Percentiles rank a stretch among this genome's conserved stretches.
These are phyloP conservation scores for Acidomyces sp. DNA, from an alignment of 495 filamentous ascomycete species.

Conservation along the genomic window DNA sequence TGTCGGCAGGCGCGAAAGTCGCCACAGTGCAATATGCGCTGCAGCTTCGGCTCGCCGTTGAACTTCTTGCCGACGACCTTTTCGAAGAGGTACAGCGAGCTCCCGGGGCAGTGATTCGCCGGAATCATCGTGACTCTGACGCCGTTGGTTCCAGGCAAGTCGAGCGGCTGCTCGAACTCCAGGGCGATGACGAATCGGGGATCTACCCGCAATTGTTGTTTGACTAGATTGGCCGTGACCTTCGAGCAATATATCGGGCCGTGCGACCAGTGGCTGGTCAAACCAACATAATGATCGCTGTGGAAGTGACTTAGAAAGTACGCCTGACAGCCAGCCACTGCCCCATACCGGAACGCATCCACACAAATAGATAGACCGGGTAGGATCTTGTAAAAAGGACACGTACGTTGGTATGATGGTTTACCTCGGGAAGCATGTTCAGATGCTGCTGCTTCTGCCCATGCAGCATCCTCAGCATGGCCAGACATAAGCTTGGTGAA, in stretches of 20 bases:
- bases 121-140: constrained; percentile 87
- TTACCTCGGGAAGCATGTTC: constrained; percentile 73
- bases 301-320: constrained; percentile 99
- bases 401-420: constrained; percentile 75
- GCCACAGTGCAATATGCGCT: constrained; percentile 84
- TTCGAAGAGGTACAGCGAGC: constrained; percentile 86
- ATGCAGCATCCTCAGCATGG: constrained; percentile 80
- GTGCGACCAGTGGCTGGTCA: constrained; percentile 78
- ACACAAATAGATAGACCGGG: constrained; percentile 84
- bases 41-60: constrained; percentile 37
- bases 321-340: constrained; percentile 78
- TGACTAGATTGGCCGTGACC: constrained; percentile 80
- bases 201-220: constrained; percentile 71
- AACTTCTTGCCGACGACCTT: constrained; percentile 50
- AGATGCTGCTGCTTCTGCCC: constrained; percentile 71
- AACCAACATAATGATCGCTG: constrained; percentile 89
- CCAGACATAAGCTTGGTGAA: constrained; percentile 87
- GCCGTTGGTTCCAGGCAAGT: constrained; percentile 66
- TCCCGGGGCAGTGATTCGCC: constrained; percentile 94
- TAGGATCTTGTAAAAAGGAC: constrained; percentile 97
- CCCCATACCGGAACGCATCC: constrained; percentile 91
- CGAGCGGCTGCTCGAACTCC: constrained; percentile 69
- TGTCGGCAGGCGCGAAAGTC: constrained; percentile 84
- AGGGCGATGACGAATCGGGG: constrained; percentile 74
- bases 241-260: constrained; percentile 94